Base-by-base conservation (phyloP, 2,329 filamentous ascomycete genomes). In the Pseudogymnoascus pannorum region DNA sequence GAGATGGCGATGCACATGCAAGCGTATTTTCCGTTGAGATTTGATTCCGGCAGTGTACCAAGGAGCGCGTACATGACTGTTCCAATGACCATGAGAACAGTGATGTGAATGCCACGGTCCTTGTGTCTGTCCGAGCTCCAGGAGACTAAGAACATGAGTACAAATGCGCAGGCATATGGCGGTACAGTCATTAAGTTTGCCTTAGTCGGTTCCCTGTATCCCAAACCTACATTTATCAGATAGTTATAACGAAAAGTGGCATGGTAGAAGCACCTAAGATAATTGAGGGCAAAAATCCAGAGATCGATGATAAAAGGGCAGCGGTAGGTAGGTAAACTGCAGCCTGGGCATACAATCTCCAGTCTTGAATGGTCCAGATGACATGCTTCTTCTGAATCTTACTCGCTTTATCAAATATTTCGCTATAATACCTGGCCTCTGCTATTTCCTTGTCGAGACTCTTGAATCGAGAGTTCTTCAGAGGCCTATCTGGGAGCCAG, bases 101-200 rank as follows among this genome's bases (percentile, higher is more conserved):
- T 57, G 20, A 68, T 66, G 61, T 67, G 66, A 3, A 67, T 58
- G 12, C 59, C 63, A 9, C 67, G 66, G 48, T 66, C 64, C 29
- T 62, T 63, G 35, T 35, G 16, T 11, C 58, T 62, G 60, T 69
- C 67, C 3, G 64, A 66, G 42, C 35, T 61, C 58, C 59, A 68
- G 26, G 63, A 64, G 2, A 57, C 54, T 4, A 44, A n/a, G 9
- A 64, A 40, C 59, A 57, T 57, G 20, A 57, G 14, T 8, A 24
- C 48, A 24, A 57, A 57, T 14, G 48, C 29, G 29, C 29, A 31
- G 29, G 29, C 29, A 31, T 31, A 31, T 31, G 29, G 29, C 7
- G 29, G 29, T 31, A 68, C 66, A 3, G 66, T 68, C 61, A 63
- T 60, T 33, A 68, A 38, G 51, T 68, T 68, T 3, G 63, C 60